These are phyloP conservation scores for Solanum peruvianum DNA, from an alignment of 257 asterid genomes.

Conservation along the genomic window DNA sequence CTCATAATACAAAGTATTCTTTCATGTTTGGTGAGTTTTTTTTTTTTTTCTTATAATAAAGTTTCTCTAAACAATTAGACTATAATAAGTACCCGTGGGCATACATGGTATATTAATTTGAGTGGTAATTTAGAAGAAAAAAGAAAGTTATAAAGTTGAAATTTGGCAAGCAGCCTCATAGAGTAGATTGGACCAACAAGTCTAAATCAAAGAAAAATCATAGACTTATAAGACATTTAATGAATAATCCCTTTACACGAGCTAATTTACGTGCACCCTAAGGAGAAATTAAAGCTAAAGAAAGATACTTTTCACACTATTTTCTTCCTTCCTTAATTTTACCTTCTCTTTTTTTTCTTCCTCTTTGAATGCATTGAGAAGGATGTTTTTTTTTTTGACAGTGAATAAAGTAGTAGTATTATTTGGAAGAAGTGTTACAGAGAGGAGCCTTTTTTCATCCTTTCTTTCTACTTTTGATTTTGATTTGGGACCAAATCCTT, in stretches of 20 bases:
- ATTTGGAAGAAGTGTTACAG: not conserved
- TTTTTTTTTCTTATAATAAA: not conserved
- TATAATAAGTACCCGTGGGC: not conserved
- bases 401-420: not conserved
- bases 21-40: not conserved
- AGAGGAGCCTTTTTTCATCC: not conserved
- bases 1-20: not conserved
- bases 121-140: not conserved
- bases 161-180: not conserved
- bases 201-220: conserved; percentile 11
- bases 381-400: not conserved
- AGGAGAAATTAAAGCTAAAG: not conserved
- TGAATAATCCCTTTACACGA: not conserved
- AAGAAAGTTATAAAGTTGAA: conserved; percentile 7
- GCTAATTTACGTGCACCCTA: conserved; percentile 1
- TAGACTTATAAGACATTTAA: not conserved
- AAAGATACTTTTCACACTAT: conserved; percentile 15
- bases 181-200: conserved; percentile 11
- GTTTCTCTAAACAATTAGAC: not conserved
- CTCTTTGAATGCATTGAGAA: not conserved
- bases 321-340: not conserved
- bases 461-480: not conserved
- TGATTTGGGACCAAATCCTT: not conserved
- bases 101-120: not conserved
- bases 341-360: not conserved